These are phyloP conservation scores for Russula olivacea DNA, from an alignment of 768 basidiomycete genomes.

Conservation along the genomic window DNA sequence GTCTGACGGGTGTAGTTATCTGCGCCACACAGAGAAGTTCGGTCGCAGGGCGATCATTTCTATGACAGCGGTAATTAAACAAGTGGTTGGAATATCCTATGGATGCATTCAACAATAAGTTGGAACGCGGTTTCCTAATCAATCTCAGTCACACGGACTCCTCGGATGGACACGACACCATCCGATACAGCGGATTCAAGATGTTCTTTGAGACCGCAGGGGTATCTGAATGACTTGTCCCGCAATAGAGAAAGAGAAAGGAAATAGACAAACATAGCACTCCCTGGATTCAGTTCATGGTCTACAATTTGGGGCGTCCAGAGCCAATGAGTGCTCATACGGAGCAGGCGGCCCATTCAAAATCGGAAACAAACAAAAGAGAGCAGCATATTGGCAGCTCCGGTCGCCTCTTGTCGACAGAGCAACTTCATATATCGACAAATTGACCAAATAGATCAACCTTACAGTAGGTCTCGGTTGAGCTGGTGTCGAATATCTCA, in stretches of 20 bases:
- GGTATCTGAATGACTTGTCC: background rate
- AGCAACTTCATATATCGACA: background rate
- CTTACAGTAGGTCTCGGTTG: background rate
- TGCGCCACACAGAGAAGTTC: background rate
- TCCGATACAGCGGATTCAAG: background rate
- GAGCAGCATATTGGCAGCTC: background rate
- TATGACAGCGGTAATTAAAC: background rate
- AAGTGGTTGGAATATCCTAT: background rate
- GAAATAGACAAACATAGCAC: background rate
- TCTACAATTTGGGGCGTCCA: background rate
- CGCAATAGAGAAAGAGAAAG: background rate
- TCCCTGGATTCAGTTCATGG: background rate
- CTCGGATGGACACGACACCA: background rate
- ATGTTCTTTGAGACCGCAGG: background rate
- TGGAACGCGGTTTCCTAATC: background rate
- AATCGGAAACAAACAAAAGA: too few relatives aligned
- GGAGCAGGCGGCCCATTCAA: too few relatives aligned
- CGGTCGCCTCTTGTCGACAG: background rate
- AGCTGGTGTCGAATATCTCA: background rate
- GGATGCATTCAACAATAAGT: background rate
- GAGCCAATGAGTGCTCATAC: background rate
- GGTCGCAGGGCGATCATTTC: background rate
- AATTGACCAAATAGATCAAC: background rate
- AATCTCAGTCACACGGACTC: background rate
- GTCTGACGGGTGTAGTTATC: background rate